These are phyloP conservation scores for Aristolochia californica DNA, from an alignment of 164 flowering plant genomes.

Conservation along the genomic window DNA sequence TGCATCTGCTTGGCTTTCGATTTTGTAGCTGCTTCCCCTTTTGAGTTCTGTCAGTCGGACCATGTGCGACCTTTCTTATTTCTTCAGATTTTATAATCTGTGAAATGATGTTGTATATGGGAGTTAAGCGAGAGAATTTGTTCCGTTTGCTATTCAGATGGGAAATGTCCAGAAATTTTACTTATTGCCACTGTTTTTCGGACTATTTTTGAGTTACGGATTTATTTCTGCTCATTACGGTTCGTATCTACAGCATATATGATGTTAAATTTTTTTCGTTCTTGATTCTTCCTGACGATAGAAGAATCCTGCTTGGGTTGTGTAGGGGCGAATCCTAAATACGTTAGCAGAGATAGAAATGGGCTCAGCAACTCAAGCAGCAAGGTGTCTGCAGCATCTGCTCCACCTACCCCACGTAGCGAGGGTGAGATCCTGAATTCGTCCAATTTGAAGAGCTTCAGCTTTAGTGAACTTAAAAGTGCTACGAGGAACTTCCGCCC, in stretches of 20 bases:
- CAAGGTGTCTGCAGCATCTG: conserved; percentile 10
- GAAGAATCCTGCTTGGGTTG: conserved; percentile 3
- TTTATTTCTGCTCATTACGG: neutral
- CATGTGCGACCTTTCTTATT: too few relatives aligned
- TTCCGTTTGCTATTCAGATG: too few relatives aligned
- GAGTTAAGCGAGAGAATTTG: too few relatives aligned
- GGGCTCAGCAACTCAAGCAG: conserved; percentile 4
- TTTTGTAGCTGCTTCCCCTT: too few relatives aligned
- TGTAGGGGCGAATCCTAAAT: conserved; percentile 3
- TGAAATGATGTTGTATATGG: too few relatives aligned
- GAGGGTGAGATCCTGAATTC: conserved; percentile 70
- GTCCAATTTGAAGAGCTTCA: conserved; percentile 50
- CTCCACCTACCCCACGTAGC: conserved; percentile 12
- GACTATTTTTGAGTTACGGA: too few relatives aligned
- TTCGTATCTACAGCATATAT: neutral
- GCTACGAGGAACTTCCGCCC: conserved; percentile 87
- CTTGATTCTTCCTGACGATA: neutral
- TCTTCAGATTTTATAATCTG: too few relatives aligned
- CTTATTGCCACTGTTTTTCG: too few relatives aligned
- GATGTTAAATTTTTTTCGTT: neutral
- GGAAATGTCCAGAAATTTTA: too few relatives aligned
- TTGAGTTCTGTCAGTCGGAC: too few relatives aligned
- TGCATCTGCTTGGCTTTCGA: too few relatives aligned
- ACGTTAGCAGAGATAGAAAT: conserved; percentile 4
- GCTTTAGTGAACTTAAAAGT: conserved; percentile 44